Percentiles rank a stretch among this genome's conserved stretches.
phyloP scores from a whole-genome alignment of 768 basidiomycete species.

The Galerina marginata region DNA sequence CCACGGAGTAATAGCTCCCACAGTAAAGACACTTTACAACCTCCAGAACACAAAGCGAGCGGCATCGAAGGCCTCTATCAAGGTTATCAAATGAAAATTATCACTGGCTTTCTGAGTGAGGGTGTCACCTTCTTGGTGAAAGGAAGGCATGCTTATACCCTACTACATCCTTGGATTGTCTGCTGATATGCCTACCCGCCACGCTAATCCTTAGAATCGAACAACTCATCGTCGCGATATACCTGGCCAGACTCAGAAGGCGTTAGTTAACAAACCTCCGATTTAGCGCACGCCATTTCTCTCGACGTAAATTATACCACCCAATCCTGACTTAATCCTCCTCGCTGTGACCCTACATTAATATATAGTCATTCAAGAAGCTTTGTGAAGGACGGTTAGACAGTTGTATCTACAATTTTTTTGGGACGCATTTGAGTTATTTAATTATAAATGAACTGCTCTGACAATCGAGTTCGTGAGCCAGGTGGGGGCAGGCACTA shows the following conservation, averaged over 20 bases:
- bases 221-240: conserved; percentile 10
- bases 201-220: background rate
- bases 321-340: too few relatives aligned
- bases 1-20: conserved; percentile 5
- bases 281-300: too few relatives aligned
- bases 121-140: conserved; percentile 65
- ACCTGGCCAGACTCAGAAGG: background rate
- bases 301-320: too few relatives aligned
- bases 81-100: conserved; percentile 53
- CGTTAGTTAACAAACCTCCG: too few relatives aligned
- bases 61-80: conserved; percentile 52
- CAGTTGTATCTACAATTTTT: too few relatives aligned
- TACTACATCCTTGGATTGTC: background rate
- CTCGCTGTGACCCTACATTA: too few relatives aligned
- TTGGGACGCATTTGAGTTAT: too few relatives aligned
- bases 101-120: conserved; percentile 61
- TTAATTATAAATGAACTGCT: too few relatives aligned
- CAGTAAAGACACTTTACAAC: conserved; percentile 21
- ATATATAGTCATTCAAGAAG: too few relatives aligned
- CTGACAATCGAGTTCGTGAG: too few relatives aligned
- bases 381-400: too few relatives aligned
- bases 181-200: background rate
- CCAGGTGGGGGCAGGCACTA: too few relatives aligned
- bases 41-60: background rate
- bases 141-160: conserved; percentile 44